Base-by-base conservation (phyloP, 1,284 basidiomycete species). In the Meripilus lineatus region DNA sequence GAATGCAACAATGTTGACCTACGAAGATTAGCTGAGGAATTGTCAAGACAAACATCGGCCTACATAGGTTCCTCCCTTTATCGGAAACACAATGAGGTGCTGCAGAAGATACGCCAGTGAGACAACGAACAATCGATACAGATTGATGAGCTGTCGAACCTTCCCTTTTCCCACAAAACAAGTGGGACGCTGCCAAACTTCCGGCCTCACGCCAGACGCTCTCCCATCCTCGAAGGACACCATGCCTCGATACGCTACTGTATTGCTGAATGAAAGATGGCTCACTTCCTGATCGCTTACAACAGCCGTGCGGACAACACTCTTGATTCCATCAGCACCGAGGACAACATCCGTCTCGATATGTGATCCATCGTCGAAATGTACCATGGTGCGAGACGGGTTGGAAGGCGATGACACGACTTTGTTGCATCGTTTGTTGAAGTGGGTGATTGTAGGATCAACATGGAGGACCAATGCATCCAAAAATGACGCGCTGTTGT, bases 41-140 rank as follows among this genome's bases (percentile, higher is more conserved):
- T 23, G 17, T 20, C 6, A 15, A 35, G 18, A 33, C 30, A 20
- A 18, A 38, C 22, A 26, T 13, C 14, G 21, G 34, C 42, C 8
- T 47, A 75, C 74, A 15, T 68, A 56, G 41, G 61, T 57, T 15
- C 64, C 60, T 5, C 59, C 60, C 52, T 71, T 65, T 47, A 84
- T 74, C 1, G 77, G 75, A 54, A 76, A 79, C 3, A 71, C 69
- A 39, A 81, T 72, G 24, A 81, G 59, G 56, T 83, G 80, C 74
- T 81, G 48, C 33, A 15, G 28, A 32, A 30, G 21, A 38, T 21
- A 4, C 23, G 21, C 15, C n/a, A 15, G 32, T 20, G 15, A 32
- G 17, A 23, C 24, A 14, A 15, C 18, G 7, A 6, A 40, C n/a
- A 32, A 40, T 41, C 21, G 13, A 33, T 38, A 32, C n/a, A 17